Evolutionary conservation across 1,139 yeast species (phyloP).

Genomic region (Taphrina betulina): DNA sequence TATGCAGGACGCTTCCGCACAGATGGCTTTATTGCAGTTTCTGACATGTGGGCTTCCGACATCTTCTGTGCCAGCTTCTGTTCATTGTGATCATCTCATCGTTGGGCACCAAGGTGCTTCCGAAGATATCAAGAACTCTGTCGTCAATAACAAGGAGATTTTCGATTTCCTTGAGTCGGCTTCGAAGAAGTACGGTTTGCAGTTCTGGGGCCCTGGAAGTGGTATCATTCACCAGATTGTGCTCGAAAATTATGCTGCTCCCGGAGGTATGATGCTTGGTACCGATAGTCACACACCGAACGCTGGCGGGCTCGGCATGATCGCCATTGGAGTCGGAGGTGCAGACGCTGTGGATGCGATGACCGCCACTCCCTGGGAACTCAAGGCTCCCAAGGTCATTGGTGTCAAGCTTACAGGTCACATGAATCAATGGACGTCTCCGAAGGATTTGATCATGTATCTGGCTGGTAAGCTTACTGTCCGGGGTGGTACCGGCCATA

Average conservation of each 20-base stretch:
- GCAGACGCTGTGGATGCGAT: constrained; percentile 98
- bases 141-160: constrained; percentile 85
- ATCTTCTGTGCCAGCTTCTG: constrained; percentile 89
- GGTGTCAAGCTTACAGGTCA: constrained; percentile 90
- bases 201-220: constrained; percentile 99
- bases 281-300: constrained; percentile 99
- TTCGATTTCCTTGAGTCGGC: constrained; percentile 88
- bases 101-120: constrained; percentile 93
- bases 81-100: constrained; percentile 95
- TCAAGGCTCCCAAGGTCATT: constrained; percentile 88
- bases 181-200: constrained; percentile 89
- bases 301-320: constrained; percentile 95
- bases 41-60: constrained; percentile 89
- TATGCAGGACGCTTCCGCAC: constrained; percentile 99
- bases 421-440: constrained; percentile 88
- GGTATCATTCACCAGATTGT: constrained; percentile 98
- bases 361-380: constrained; percentile 98
- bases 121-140: constrained; percentile 68
- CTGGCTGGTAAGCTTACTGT: constrained; percentile 89
- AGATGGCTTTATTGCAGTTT: constrained; percentile 93
- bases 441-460: constrained; percentile 90
- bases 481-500: constrained; percentile 95
- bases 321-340: constrained; percentile 98
- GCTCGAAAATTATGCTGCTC: constrained; percentile 89
- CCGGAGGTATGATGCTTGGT: constrained; percentile 98